Evolutionary conservation across 495 filamentous ascomycete genomes (phyloP), one percentile per base, ranked within the genome.

Genomic region (Penicillium taxi): DNA sequence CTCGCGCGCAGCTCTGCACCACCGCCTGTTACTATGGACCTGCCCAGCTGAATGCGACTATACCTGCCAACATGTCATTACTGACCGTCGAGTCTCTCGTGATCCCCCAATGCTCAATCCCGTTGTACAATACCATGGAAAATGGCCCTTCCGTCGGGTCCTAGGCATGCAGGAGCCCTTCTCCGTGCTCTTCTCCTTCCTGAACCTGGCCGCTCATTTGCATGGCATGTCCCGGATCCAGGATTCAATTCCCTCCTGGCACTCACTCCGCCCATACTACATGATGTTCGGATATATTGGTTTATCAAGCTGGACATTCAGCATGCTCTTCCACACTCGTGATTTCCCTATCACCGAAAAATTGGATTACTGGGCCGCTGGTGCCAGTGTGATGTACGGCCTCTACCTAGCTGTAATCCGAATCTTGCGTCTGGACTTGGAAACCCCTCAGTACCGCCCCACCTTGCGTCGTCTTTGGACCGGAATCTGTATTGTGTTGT

Each of bases 21-120:
- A 68, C 55, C 75, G 64, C 45, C 58, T 72, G 46, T 60, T 72
- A 53, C 57, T 69, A 33, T 75, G 70, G 72, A 73, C 67, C 32
- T 98, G 91, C 65, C 78, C 86, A 22, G 58, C 80, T 52, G 90
- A 98, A 73, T 98, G 91, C 74, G 91, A 98, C 68, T 94, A 98
- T 70, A 83, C 84, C 30, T 98, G 91, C 71, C 91, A 98, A 58
- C 91, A 94, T 70, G 83, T 95, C 59, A 71, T 91, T 35, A 96
- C 91, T 35, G 62, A 83, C 40, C 63, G 56, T 15, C 86, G 91
- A 40, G 59, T 85, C 32, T 67, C 74, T 24, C 70, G 75, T 48
- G 71, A 78, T 30, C 75, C 75, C 20, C 77, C 78, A 9, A 73
- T 75, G 61, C 58, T 73, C 26, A 66, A 73, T 19, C 75, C 84